These are phyloP conservation scores for Ettlia oleoabundans DNA, from an alignment of 139 green algal species.

Conservation along the genomic window DNA sequence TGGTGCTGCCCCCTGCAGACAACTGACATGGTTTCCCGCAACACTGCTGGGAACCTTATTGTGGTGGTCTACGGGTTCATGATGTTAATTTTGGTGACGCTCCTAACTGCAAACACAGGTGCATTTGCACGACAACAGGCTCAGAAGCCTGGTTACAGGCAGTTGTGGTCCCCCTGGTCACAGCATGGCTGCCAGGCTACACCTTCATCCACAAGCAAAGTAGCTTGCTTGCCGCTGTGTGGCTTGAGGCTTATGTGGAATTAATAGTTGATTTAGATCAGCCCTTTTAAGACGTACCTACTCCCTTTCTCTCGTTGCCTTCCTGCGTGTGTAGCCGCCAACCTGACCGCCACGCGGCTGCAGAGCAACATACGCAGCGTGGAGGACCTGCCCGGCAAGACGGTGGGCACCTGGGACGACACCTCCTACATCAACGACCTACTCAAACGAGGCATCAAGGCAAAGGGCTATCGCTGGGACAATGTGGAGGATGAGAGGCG, in stretches of 20 bases:
- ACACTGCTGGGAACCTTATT: constrained; percentile 18
- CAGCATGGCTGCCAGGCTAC: no score
- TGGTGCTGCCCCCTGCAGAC: neutral
- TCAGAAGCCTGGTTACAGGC: no score
- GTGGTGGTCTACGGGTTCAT: constrained; percentile 17
- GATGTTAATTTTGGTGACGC: constrained; percentile 3
- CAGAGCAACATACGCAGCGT: neutral
- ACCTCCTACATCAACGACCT: constrained; percentile 1
- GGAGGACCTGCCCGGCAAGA: constrained; percentile 25
- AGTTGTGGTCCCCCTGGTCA: no score
- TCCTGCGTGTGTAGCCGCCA: constrained; percentile 2
- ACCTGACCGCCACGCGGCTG: constrained; percentile 26
- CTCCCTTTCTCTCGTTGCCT: neutral
- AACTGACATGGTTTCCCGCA: neutral
- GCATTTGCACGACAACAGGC: no score
- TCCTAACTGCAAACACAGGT: constrained; percentile 22
- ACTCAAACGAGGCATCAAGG: neutral
- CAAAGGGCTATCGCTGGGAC: constrained; percentile 3
- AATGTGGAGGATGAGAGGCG: neutral
- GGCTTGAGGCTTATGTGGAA: neutral
- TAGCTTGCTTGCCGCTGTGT: neutral
- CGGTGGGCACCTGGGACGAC: neutral
- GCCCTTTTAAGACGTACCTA: neutral
- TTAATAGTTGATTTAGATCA: neutral
- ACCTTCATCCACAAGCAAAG: neutral